phyloP scores from a whole-genome alignment of 2,329 filamentous ascomycete genomes.

The Dactylellina parvicollis region DNA sequence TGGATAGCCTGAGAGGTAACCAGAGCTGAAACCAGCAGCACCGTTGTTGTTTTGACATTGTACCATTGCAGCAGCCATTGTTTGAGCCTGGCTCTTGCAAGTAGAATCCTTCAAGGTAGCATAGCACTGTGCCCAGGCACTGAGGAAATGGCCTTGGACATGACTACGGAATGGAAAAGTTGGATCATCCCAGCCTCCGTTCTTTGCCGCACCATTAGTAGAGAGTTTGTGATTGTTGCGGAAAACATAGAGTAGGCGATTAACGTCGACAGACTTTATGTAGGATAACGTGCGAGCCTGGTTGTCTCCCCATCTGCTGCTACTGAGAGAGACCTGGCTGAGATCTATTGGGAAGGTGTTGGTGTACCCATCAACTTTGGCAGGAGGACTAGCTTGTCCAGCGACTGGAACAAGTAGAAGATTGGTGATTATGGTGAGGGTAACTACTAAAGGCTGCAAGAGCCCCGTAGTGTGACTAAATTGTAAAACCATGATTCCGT shows the following conservation, averaged over 20 bases:
- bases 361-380: slow-evolving; percentile 59
- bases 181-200: slow-evolving; percentile 68
- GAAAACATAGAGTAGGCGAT: slow-evolving; percentile 66
- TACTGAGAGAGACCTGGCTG: slow-evolving; percentile 61
- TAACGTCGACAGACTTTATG: slow-evolving; percentile 63
- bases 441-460: no score
- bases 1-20: slow-evolving; percentile 67
- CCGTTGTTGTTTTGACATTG: slow-evolving; percentile 67
- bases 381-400: slow-evolving; percentile 58
- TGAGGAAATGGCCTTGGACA: slow-evolving; percentile 66
- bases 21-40: slow-evolving; percentile 63
- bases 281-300: slow-evolving; percentile 65
- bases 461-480: no score
- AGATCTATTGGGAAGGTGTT: slow-evolving; percentile 62
- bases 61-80: slow-evolving; percentile 64
- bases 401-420: neutral
- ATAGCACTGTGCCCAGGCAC: slow-evolving; percentile 66
- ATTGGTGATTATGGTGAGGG: no score
- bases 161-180: slow-evolving; percentile 68
- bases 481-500: no score
- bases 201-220: slow-evolving; percentile 64
- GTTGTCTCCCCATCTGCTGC: slow-evolving; percentile 63
- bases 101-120: slow-evolving; percentile 62
- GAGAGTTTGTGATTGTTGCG: slow-evolving; percentile 64
- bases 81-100: slow-evolving; percentile 64